phyloP scores from a whole-genome alignment of 1,284 basidiomycete genomes.

The Ustilago shanxiensis region DNA sequence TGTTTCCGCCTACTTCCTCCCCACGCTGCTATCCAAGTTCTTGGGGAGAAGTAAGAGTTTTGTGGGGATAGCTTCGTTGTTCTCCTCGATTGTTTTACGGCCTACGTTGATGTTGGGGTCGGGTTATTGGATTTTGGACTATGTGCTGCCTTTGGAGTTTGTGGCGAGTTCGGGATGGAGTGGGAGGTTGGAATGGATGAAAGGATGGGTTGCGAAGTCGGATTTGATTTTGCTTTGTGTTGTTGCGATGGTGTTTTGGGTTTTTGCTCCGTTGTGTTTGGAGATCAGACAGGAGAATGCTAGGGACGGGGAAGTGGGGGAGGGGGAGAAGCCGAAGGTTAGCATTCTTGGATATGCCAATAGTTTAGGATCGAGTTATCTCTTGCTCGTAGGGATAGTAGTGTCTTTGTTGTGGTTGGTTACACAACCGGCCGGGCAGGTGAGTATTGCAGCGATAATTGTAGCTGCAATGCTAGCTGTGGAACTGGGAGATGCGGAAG shows the following conservation, averaged over 20 bases:
- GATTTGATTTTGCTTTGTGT: constrained; percentile 42
- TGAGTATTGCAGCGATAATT: constrained; percentile 78
- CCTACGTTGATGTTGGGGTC: constrained; percentile 59
- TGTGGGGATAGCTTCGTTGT: constrained; percentile 52
- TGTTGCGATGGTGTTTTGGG: constrained; percentile 55
- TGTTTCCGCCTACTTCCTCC: constrained; percentile 45
- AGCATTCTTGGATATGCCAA: constrained; percentile 89
- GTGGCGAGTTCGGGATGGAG: constrained; percentile 19
- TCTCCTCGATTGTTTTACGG: constrained; percentile 58
- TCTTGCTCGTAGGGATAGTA: constrained; percentile 81
- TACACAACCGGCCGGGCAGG: constrained; percentile 84
- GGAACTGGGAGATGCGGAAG: constrained; percentile 62
- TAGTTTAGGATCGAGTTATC: constrained; percentile 86
- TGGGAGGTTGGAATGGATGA: constrained; percentile 41
- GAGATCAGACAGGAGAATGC: constrained; percentile 51
- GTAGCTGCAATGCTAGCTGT: constrained; percentile 72
- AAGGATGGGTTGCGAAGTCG: constrained; percentile 43
- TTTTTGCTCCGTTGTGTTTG: constrained; percentile 63
- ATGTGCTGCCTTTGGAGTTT: constrained; percentile 28
- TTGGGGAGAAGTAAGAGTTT: constrained; percentile 51
- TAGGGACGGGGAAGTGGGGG: constrained; percentile 9
- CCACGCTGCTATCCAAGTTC: constrained; percentile 34
- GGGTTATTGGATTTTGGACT: constrained; percentile 64
- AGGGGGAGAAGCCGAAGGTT: constrained; percentile 67
- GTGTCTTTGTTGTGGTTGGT: constrained; percentile 78